Evolutionary conservation across 2,329 filamentous ascomycete species (phyloP), one percentile per base, ranked within the genome.

Genomic region (Aureobasidium sp.): DNA sequence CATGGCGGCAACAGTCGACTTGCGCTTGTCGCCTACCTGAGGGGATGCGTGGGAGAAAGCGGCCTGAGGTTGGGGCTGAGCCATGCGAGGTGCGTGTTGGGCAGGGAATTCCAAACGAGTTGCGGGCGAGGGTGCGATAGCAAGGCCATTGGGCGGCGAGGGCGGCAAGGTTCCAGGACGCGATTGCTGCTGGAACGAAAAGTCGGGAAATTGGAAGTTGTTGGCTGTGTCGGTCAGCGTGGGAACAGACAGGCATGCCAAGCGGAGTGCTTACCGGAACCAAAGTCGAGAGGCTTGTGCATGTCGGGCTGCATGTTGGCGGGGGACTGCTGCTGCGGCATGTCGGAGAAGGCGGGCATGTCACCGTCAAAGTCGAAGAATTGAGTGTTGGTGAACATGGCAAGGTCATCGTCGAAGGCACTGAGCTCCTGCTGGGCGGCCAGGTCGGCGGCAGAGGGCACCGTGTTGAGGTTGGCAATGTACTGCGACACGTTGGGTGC

Each of bases 401-500:
- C 69, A 16, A 85, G 75, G 37, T 75, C 70, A 3, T 68, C 65
- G 32, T 66, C 63, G 44, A 64, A 57, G 53, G 66, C 64, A 61
- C 78, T 78, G 51, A 85, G 80, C 56, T 84, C 77, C 55, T 76
- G 71, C 55, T 77, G 72, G 37, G 70, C 66, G 24, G 78, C 66
- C 21, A 75, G 79, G 57, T 84, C 76, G 51, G 85, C 79, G 62
- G 83, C 81, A 57, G 83, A 75, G 2, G 79, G 79, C 53, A 85
- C 74, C 40, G 79, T 80, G 74, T 95, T 95, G 63, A 96, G 77
- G 61, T 90, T 86, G 64, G 88, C 85, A 60, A 96, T 79, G 74
- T 93, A 95, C 66, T 90, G 85, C 65, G 89, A 90, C 71, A 95
- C 87, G 70, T 95, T 95, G 65, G 88, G 85, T 62, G 81, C 86